A percentile compares a stretch with the other conserved stretches of the same genome.
Conservation (phyloP, 305 asterid species). For the Withania somnifera region DNA sequence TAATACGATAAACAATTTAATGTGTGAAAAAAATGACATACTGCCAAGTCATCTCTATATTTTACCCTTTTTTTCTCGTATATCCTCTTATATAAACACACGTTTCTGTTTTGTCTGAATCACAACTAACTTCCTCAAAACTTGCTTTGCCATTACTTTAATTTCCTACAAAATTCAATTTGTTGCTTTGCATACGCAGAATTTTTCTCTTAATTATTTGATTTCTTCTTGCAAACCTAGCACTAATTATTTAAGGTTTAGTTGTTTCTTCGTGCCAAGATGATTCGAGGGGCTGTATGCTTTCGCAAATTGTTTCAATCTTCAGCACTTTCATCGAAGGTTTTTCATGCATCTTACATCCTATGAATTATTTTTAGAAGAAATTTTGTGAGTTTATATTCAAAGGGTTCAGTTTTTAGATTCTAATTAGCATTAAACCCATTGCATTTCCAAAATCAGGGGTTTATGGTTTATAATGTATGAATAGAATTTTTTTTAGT, state of each 20-base stretch:
- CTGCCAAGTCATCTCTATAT: not conserved
- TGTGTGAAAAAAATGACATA: too few relatives aligned
- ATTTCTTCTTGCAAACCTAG: not conserved
- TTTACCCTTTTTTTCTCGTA: not conserved
- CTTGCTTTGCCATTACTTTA: not conserved
- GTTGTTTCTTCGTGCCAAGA: not conserved
- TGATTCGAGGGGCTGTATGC: not conserved
- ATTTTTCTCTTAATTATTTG: not conserved
- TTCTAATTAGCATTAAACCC: not conserved
- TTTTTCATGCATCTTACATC: not conserved
- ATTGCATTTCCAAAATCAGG: not conserved
- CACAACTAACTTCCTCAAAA: not conserved
- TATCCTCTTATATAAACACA: not conserved
- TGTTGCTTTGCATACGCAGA: not conserved
- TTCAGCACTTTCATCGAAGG: conserved; percentile 7
- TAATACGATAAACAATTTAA: too few relatives aligned
- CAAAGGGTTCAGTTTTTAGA: not conserved
- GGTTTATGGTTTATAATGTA: not conserved
- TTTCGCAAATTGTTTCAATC: conserved; percentile 4
- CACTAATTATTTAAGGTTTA: not conserved
- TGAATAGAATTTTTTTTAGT: not conserved
- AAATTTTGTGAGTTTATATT: not conserved
- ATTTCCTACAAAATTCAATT: not conserved
- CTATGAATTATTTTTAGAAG: too few relatives aligned
- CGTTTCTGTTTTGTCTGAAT: not conserved